These are phyloP conservation scores for Bolboschoenoplectus hybrid DNA, from an alignment of 202 grass and related monocot species.

Conservation along the genomic window DNA sequence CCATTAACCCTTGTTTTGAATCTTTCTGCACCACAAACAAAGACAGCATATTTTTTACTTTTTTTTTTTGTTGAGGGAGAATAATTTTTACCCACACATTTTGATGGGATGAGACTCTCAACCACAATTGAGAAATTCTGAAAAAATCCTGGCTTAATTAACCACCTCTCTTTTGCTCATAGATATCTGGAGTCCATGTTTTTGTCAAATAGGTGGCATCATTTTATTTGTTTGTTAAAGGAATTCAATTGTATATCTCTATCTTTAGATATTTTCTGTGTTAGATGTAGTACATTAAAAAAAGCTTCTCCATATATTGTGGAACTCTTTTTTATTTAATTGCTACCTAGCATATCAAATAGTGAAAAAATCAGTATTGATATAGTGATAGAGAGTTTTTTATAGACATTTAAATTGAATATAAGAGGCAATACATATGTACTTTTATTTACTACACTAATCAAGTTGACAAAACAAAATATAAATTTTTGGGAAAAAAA, in stretches of 20 bases:
- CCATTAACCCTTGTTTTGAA: constrained; percentile 29
- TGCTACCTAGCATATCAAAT: no score
- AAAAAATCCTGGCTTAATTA: neutral
- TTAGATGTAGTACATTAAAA: no score
- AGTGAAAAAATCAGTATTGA: no score
- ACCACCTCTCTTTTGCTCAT: neutral
- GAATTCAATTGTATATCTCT: neutral
- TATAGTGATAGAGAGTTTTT: no score
- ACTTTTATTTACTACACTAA: neutral
- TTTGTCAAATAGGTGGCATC: no score
- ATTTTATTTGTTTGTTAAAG: neutral
- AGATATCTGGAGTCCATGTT: neutral
- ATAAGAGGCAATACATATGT: neutral
- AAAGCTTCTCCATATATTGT: no score
- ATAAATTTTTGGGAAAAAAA: neutral
- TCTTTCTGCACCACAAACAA: constrained; percentile 30
- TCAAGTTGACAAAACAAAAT: neutral
- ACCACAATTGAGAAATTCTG: neutral
- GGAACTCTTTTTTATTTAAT: no score
- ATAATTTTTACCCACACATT: constrained; percentile 7
- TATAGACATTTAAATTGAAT: no score
- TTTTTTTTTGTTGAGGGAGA: neutral
- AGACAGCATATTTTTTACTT: neutral
- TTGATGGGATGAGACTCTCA: neutral
- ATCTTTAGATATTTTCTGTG: neutral